phyloP scores from a whole-genome alignment of 257 asterid genomes.

The Petunia secreta region DNA sequence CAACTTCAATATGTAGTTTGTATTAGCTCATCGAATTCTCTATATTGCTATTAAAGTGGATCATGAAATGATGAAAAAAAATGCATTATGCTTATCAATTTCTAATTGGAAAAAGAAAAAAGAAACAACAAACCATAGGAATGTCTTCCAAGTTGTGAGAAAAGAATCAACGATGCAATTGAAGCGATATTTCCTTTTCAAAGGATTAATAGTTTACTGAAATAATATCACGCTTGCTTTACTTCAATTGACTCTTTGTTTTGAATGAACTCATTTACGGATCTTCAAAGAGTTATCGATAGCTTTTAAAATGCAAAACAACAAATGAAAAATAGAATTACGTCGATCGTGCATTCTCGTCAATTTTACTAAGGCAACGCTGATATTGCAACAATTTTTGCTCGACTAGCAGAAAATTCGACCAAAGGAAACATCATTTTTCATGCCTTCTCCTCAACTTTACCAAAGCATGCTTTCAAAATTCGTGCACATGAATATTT shows the following conservation, averaged over 20 bases:
- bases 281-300: not conserved
- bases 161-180: conserved; percentile 1
- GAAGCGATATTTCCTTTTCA: not conserved
- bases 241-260: conserved; percentile 11
- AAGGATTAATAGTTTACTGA: not conserved
- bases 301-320: conserved; percentile 5
- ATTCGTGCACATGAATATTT: too few relatives aligned
- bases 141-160: conserved; percentile 1
- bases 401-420: too few relatives aligned
- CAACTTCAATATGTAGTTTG: conserved; percentile 14
- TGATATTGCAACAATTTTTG: too few relatives aligned
- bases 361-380: too few relatives aligned
- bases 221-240: not conserved
- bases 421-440: too few relatives aligned
- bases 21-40: not conserved
- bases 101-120: not conserved
- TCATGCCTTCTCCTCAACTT: too few relatives aligned
- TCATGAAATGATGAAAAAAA: not conserved
- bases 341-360: too few relatives aligned
- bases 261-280: not conserved
- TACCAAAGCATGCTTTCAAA: too few relatives aligned
- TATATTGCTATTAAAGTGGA: not conserved
- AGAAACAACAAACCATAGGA: not conserved
- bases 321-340: not conserved
- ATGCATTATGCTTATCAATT: not conserved